These are phyloP conservation scores for Fraxinus excelsior DNA, from an alignment of 257 asterid genomes.

Conservation along the genomic window DNA sequence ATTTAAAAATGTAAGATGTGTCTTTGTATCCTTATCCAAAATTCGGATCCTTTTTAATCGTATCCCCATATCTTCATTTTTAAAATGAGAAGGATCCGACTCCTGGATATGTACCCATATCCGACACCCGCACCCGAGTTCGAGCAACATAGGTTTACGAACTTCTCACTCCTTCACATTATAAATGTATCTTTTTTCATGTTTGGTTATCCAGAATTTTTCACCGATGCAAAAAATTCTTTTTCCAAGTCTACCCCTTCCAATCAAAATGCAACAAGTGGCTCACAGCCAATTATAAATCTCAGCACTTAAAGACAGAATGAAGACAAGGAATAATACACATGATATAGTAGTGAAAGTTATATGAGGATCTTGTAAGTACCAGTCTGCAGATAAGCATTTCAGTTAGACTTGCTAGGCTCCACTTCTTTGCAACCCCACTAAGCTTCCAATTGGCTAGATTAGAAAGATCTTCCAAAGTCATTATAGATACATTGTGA, in stretches of 20 bases:
- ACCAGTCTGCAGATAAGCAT: constrained; percentile 76
- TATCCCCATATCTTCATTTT: too few species aligned
- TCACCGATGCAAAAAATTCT: not conserved
- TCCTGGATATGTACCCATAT: too few species aligned
- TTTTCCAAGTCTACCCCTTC: not conserved
- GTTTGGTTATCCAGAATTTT: not conserved
- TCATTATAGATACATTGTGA: constrained; percentile 55
- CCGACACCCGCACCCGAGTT: too few species aligned
- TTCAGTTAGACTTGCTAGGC: constrained; percentile 76
- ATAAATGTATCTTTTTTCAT: not conserved
- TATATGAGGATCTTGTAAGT: constrained; percentile 22
- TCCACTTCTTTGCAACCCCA: constrained; percentile 67
- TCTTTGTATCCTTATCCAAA: too few species aligned
- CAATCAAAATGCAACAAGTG: not conserved
- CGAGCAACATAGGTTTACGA: too few species aligned
- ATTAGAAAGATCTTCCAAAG: constrained; percentile 65
- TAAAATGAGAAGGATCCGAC: too few species aligned
- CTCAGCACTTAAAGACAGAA: not conserved
- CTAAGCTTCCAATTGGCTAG: constrained; percentile 74
- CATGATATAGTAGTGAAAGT: constrained; percentile 10
- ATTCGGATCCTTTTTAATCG: too few species aligned
- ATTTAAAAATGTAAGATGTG: too few species aligned
- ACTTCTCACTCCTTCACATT: not conserved
- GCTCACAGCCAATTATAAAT: not conserved
- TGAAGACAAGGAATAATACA: not conserved